Conservation (phyloP, 2,329 filamentous ascomycete genomes). For the Chrysosporium queenslandicum region DNA sequence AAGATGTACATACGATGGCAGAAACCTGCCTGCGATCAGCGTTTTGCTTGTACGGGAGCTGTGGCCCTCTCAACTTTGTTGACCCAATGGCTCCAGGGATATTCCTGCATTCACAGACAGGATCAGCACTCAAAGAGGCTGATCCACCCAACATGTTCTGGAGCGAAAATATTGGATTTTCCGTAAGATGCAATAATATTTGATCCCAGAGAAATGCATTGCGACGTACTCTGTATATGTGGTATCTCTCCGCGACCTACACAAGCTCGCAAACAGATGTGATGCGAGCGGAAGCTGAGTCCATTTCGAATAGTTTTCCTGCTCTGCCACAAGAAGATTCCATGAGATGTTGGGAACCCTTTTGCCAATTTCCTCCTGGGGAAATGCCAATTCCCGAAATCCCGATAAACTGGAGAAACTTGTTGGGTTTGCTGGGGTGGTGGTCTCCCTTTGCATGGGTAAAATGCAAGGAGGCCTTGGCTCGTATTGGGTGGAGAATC, state of each 20-base stretch:
- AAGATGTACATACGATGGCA: not conserved
- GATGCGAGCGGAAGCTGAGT: not conserved
- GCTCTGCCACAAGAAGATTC: too few species aligned
- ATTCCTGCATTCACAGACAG: not conserved
- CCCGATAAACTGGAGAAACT: conserved; percentile 10
- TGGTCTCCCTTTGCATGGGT: not conserved
- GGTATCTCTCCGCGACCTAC: too few species aligned
- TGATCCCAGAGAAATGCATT: too few species aligned
- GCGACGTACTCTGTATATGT: too few species aligned
- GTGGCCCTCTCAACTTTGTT: not conserved
- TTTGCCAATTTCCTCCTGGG: conserved; percentile 3
- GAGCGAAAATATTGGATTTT: not conserved
- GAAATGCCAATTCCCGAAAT: conserved; percentile 6
- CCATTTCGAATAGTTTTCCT: not conserved
- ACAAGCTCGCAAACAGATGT: too few species aligned
- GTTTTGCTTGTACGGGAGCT: not conserved
- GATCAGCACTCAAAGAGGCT: not conserved
- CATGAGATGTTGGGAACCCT: not conserved
- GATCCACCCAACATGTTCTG: not conserved
- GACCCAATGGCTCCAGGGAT: not conserved
- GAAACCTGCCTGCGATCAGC: not conserved
- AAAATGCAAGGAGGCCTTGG: not conserved
- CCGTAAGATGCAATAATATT: too few species aligned
- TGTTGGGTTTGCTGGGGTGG: not conserved
- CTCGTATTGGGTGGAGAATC: conserved; percentile 9